These are phyloP conservation scores for Fusarium subglutinans DNA, from an alignment of 2,329 filamentous ascomycete species.

Conservation along the genomic window DNA sequence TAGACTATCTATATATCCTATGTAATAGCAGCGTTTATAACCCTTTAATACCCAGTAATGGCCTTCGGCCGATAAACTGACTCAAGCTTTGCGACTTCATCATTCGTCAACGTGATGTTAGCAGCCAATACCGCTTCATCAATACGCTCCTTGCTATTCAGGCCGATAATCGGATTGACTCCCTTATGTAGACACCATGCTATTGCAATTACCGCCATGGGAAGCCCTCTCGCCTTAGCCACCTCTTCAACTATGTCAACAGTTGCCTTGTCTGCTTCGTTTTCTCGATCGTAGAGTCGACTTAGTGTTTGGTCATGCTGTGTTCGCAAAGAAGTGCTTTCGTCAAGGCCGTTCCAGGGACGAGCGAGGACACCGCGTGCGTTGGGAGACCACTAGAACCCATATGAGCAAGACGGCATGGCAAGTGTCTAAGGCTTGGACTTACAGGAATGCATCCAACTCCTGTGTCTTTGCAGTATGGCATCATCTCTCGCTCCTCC, in stretches of 20 bases:
- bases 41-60: not conserved
- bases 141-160: not conserved
- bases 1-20: not conserved
- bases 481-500: slow-evolving; percentile 61
- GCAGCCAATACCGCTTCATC: not conserved
- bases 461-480: slow-evolving; percentile 37
- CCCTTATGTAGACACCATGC: not conserved
- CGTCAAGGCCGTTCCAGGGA: not conserved
- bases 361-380: not conserved
- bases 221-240: not conserved
- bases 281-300: not conserved
- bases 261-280: not conserved
- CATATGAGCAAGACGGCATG: not conserved
- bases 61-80: not conserved
- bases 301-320: not conserved
- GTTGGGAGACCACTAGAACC: not conserved
- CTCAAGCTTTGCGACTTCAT: not conserved
- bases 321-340: not conserved
- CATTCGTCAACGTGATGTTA: not conserved
- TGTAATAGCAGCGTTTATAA: fast-evolving
- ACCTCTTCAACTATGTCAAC: not conserved
- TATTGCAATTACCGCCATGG: not conserved
- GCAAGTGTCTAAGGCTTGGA: fast-evolving
- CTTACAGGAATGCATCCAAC: not conserved
- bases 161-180: not conserved